Percentiles rank a stretch among this genome's conserved stretches.
These are phyloP conservation scores for Acacia melanoxylon DNA, from an alignment of 306 rosid genomes.

Conservation along the genomic window DNA sequence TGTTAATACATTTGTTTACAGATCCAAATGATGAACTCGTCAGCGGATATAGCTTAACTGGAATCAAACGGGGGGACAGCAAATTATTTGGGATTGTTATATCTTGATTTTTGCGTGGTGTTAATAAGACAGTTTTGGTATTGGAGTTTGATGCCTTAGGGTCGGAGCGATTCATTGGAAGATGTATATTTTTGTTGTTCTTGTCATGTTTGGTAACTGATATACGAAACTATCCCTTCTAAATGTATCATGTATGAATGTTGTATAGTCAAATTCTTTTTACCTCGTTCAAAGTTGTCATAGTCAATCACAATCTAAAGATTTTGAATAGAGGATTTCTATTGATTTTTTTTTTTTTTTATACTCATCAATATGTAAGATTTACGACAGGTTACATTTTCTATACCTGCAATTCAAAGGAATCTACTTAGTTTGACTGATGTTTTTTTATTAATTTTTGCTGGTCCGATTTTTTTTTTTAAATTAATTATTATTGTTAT, in stretches of 20 bases:
- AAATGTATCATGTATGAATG: background rate
- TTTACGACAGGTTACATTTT: background rate
- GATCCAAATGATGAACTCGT: constrained; percentile 9
- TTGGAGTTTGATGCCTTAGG: background rate
- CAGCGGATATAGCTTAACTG: background rate
- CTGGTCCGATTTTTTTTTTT: background rate
- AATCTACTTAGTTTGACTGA: background rate
- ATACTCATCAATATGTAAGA: background rate
- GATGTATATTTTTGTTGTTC: background rate
- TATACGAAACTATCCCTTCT: background rate
- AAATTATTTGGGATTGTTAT: background rate
- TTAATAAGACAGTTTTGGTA: background rate
- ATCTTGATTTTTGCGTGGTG: constrained; percentile 1
- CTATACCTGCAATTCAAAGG: background rate
- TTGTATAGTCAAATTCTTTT: background rate
- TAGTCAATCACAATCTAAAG: background rate
- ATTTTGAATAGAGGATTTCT: background rate
- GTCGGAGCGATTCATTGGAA: background rate
- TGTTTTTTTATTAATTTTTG: background rate
- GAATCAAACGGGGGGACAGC: background rate
- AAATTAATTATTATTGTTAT: no score
- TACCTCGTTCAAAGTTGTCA: background rate
- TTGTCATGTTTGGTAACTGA: background rate
- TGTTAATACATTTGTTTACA: background rate
- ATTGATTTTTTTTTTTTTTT: background rate